Conservation (phyloP, 305 asterid genomes). For the Solanum aculeatissimum region DNA sequence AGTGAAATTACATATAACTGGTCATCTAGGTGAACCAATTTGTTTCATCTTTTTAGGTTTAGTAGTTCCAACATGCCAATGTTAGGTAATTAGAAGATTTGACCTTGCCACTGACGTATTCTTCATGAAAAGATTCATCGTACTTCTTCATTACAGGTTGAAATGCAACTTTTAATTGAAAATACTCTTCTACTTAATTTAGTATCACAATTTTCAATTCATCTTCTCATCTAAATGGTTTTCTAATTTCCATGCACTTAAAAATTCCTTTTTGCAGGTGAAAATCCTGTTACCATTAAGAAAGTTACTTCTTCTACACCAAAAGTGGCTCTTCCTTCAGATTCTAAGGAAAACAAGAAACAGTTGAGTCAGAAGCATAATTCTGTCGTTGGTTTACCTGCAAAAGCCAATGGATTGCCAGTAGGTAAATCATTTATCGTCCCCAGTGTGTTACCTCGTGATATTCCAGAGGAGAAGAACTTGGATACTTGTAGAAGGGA, state of each 20-base stretch:
- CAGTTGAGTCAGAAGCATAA: conserved; percentile 48
- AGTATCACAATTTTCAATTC: not conserved
- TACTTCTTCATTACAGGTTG: not conserved
- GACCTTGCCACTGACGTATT: not conserved
- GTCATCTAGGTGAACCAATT: not conserved
- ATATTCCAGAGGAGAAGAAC: conserved; percentile 41
- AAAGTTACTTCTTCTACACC: conserved; percentile 38
- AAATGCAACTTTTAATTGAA: not conserved
- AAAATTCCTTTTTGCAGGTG: conserved; percentile 35
- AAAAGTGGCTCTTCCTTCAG: conserved; percentile 31
- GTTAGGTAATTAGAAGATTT: not conserved
- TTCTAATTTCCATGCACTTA: not conserved
- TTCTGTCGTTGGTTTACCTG: conserved; percentile 28
- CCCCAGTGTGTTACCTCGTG: conserved; percentile 69
- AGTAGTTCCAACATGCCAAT: not conserved
- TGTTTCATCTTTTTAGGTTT: not conserved
- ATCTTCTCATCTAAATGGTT: not conserved
- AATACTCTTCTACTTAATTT: not conserved
- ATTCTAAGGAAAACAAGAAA: conserved; percentile 37
- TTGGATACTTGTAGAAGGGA: conserved; percentile 50
- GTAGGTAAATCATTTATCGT: conserved; percentile 40
- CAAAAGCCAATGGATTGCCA: conserved; percentile 34
- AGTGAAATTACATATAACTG: not conserved
- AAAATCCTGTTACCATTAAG: conserved; percentile 38
- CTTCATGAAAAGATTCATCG: not conserved